Evolutionary conservation across 768 basidiomycete species (phyloP).

Genomic region (Nidula microcarpa): DNA sequence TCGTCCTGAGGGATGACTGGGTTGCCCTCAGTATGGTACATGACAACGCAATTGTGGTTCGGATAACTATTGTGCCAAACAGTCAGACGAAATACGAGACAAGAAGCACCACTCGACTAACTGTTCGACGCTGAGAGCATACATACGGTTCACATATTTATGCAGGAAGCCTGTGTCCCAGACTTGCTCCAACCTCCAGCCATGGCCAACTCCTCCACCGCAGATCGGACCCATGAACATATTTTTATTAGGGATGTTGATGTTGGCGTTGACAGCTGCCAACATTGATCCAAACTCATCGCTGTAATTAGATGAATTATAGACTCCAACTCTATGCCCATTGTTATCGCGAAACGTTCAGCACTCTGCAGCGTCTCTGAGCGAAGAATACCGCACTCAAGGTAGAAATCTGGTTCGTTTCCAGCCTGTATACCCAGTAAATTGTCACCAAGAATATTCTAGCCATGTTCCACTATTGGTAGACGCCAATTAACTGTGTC

Average conservation of each 20-base stretch:
- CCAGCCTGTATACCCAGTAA: neutral
- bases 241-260: constrained; percentile 9
- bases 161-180: constrained; percentile 51
- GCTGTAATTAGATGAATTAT: neutral
- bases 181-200: constrained; percentile 43
- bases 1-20: constrained; percentile 37
- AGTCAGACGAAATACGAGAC: neutral
- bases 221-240: constrained; percentile 55
- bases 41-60: constrained; percentile 57
- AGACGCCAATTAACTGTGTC: neutral
- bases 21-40: constrained; percentile 35
- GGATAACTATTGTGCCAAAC: constrained; percentile 23
- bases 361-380: neutral
- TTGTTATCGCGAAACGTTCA: neutral
- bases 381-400: neutral
- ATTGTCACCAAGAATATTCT: neutral
- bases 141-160: constrained; percentile 34
- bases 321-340: neutral
- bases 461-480: neutral
- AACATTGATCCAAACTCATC: neutral
- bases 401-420: neutral
- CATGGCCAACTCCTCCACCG: constrained; percentile 27
- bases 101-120: constrained; percentile 18
- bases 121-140: constrained; percentile 54
- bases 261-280: neutral